Conservation (phyloP, 2,329 filamentous ascomycete species). For the Coniochaeta hoffmannii region DNA sequence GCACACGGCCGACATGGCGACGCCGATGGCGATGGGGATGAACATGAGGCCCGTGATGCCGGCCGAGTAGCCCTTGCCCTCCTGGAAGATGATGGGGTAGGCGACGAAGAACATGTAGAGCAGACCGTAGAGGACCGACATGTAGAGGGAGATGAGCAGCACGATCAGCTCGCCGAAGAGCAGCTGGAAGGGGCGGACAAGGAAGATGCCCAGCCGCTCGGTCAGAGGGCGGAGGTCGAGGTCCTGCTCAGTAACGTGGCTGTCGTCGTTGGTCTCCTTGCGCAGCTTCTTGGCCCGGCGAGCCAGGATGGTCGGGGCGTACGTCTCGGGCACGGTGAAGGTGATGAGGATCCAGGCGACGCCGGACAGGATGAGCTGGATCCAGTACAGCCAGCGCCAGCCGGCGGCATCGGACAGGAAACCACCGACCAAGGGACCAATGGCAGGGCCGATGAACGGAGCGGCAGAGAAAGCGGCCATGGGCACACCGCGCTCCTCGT, state of each 20-base stretch:
- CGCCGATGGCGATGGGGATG: slow-evolving; percentile 72
- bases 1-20: slow-evolving; percentile 58
- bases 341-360: slow-evolving; percentile 68
- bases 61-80: slow-evolving; percentile 70
- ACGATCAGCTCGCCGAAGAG: slow-evolving; percentile 81
- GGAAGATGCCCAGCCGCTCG: slow-evolving; percentile 65
- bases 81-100: slow-evolving; percentile 64
- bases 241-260: slow-evolving; percentile 73
- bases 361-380: slow-evolving; percentile 70
- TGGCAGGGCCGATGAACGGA: slow-evolving; percentile 74
- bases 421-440: slow-evolving; percentile 70
- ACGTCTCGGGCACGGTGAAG: slow-evolving; percentile 88
- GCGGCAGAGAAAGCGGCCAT: slow-evolving; percentile 83
- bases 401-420: slow-evolving; percentile 62
- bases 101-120: slow-evolving; percentile 74
- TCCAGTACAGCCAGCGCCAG: slow-evolving; percentile 84
- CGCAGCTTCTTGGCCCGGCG: slow-evolving; percentile 64
- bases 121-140: slow-evolving; percentile 71
- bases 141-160: slow-evolving; percentile 75
- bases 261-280: slow-evolving; percentile 56
- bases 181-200: slow-evolving; percentile 77
- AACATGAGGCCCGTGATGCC: slow-evolving; percentile 79
- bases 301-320: slow-evolving; percentile 70
- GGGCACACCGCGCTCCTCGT: slow-evolving; percentile 75
- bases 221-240: slow-evolving; percentile 63